Evolutionary conservation across 768 basidiomycete genomes (phyloP), one percentile per base, ranked within the genome.

Genomic region (Chalciporus chontae): DNA sequence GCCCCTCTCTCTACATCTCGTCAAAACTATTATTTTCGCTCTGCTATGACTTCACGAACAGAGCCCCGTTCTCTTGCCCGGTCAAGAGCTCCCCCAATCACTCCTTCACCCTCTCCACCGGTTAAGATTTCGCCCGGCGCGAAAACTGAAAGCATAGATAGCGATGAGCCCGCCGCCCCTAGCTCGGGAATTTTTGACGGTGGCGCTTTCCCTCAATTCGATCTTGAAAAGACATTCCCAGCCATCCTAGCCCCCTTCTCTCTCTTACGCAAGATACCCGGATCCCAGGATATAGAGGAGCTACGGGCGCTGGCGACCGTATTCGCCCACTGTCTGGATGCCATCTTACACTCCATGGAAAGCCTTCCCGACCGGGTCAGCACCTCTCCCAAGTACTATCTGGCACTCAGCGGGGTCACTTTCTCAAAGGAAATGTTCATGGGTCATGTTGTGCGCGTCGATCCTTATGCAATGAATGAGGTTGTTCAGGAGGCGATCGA

Each of bases 151-250:
- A 63, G 52, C 46, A 34, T 64, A 18, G 29, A 45, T 40, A 69
- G 62, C 40, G 53, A 62, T n/a, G 58, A 65, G 9, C 54, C 62
- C n/a, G 57, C 53, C 0, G 57, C 63, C 10, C 48, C 69, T 15
- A 59, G 59, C 0, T 64, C 69, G 5, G 37, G 39, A 8, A 31
- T 51, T 13, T 19, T 51, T 7, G 45, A 39, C 26, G 42, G 48
- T 17, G 40, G 43, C 40, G 29, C 24, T 5, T 11, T 45, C 41
- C 50, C 61, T 17, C 57, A 41, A 8, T 71, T 69, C 47, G 50
- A 66, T 34, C 60, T 74, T 18, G 66, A 69, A 21, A 62, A 50
- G 34, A 62, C 67, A 6, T 73, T 71, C 49, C 70, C 73, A 1
- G 69, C 71, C 1, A 69, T 75, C 45, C 41, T 71, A 44, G 49